Base-by-base conservation (phyloP, 179 eudicot genomes). In the Beta corolliflora region DNA sequence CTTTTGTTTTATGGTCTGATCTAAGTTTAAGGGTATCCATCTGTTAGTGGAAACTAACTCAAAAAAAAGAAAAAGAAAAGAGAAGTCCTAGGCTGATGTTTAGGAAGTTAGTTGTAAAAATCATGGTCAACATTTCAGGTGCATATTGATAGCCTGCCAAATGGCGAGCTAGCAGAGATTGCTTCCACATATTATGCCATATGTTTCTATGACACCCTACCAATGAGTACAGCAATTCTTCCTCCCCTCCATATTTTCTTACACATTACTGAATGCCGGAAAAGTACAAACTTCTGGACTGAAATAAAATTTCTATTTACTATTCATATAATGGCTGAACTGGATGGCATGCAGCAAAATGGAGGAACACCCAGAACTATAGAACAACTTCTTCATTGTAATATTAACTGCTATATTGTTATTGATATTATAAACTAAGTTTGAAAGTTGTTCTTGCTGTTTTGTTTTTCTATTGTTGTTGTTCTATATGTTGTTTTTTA, bases 331-430 rank as follows among this genome's bases (percentile, higher is more conserved):
- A 91, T 93, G 97, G 86, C 88, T 83, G 84, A 88, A 82, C 21
- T 85, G 19, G 86, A 88, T 48, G 82, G 81, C 80, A 52, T 82
- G 76, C 82, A 18, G 56, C 81, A 79, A 71, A 72, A 69, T 69
- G 50, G 84, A 73, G 85, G 87, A 25, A 63, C 73, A 25, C 52
- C 86, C 14, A 88, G 53, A 77, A 84, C 93, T 36, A 79, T 86
- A 25, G 87, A 89, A 83, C 93, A 92, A 77, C 85, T 91, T 78
- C 85, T 91, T 25, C 90, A 81, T 76, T 88, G 97, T 92, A 87
- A 77, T 70, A 29, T 74, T 63, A 52, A 44, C 68, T 44, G 74
- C 41, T 64, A 67, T 58, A 81, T 25, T n/a, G 9, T 71, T 80
- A 63, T 31, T 67, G 11, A 4, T 44, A 4, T 36, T 16, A 50